phyloP scores from a whole-genome alignment of 176 grass and related monocot species.

The Rhynchospora breviuscula region DNA sequence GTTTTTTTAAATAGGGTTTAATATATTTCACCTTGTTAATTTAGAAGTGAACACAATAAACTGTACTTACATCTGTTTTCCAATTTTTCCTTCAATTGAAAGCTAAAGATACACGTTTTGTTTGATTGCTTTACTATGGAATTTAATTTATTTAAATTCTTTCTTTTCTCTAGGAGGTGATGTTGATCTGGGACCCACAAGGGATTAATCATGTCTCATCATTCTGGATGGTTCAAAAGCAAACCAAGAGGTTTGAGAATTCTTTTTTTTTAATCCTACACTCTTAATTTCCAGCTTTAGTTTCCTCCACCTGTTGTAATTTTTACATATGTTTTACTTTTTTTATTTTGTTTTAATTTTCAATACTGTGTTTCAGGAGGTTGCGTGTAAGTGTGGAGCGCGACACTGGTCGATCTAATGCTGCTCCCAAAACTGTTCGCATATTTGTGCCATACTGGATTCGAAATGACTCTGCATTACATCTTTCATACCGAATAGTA shows the following conservation, averaged over 20 bases:
- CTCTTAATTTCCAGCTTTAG: slow-evolving; percentile 2
- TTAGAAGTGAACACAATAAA: neutral
- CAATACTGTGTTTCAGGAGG: slow-evolving; percentile 44
- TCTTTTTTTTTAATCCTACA: neutral
- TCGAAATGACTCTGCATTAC: slow-evolving; percentile 68
- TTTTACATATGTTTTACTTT: slow-evolving; percentile 6
- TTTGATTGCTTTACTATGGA: neutral
- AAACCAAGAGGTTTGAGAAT: slow-evolving; percentile 61
- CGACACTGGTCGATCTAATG: slow-evolving; percentile 79
- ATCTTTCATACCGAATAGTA: slow-evolving; percentile 77
- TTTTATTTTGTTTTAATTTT: neutral
- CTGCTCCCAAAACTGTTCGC: slow-evolving; percentile 76
- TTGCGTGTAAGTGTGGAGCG: slow-evolving; percentile 89
- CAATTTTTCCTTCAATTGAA: neutral
- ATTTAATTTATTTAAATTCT: neutral
- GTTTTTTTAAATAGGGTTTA: neutral
- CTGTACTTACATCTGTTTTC: neutral
- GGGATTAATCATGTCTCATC: slow-evolving; percentile 65
- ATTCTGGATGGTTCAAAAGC: slow-evolving; percentile 90
- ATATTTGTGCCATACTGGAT: slow-evolving; percentile 99
- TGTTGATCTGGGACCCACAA: slow-evolving; percentile 70
- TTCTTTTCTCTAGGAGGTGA: slow-evolving; percentile 56
- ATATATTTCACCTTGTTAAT: neutral
- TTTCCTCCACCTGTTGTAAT: neutral
- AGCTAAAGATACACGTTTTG: neutral